Percentiles rank a stretch among this genome's conserved stretches.
Evolutionary conservation across 148 eudicot genomes (phyloP).

Genomic region (Cornus florida): DNA sequence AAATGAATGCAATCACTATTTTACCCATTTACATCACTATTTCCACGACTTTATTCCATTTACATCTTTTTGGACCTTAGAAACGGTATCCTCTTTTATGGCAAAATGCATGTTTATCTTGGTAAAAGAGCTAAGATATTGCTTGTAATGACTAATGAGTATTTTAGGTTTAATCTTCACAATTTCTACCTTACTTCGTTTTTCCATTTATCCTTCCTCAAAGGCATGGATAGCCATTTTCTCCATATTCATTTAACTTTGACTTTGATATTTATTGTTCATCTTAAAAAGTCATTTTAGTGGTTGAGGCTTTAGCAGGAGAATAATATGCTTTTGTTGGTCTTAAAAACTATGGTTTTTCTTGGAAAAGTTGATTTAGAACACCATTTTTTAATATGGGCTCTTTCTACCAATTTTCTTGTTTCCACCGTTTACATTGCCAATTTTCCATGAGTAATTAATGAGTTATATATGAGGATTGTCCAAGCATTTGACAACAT

Average conservation of each 20-base stretch:
- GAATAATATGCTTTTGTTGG: slow-evolving; percentile 3
- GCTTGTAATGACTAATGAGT: background rate
- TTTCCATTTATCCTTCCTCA: background rate
- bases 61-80: background rate
- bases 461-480: background rate
- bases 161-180: background rate
- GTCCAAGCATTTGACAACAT: background rate
- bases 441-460: background rate
- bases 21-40: too few relatives aligned
- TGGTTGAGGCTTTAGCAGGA: background rate
- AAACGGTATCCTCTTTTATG: background rate
- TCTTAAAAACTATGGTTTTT: background rate
- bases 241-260: background rate
- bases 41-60: background rate
- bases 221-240: background rate
- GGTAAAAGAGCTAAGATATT: background rate
- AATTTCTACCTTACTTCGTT: background rate
- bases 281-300: background rate
- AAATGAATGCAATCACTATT: background rate
- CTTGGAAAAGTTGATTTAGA: background rate
- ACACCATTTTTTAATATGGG: background rate
- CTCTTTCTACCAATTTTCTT: background rate
- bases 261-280: background rate
- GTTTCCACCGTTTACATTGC: background rate
- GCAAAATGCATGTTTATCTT: background rate